Evolutionary conservation across 768 basidiomycete genomes (phyloP).

Genomic region (Daedaleopsis sinensis): DNA sequence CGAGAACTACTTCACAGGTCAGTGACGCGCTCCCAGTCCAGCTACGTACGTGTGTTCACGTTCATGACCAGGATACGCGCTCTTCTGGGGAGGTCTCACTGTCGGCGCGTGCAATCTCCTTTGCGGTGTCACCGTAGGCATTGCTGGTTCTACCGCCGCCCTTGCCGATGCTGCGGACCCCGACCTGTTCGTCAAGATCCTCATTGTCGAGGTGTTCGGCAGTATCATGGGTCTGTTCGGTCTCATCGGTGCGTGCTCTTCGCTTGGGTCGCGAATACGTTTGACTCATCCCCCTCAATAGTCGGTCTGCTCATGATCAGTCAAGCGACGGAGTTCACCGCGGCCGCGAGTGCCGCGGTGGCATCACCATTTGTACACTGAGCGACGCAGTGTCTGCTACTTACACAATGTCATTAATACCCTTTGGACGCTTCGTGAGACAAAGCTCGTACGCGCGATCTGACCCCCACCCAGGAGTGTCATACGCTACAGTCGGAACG

Average conservation of each 20-base stretch:
- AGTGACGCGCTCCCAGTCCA: neutral
- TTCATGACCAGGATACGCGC: conserved; percentile 68
- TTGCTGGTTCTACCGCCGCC: conserved; percentile 95
- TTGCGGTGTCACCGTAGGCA: conserved; percentile 92
- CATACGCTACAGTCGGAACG: too few species aligned
- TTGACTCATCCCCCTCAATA: conserved; percentile 31
- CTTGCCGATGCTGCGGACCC: conserved; percentile 96
- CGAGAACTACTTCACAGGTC: conserved; percentile 92
- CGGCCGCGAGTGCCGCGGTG: conserved; percentile 34
- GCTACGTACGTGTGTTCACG: neutral
- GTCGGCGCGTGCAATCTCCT: conserved; percentile 94
- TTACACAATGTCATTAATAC: conserved; percentile 10
- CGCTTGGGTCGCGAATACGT: neutral
- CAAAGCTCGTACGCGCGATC: too few species aligned
- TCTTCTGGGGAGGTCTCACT: conserved; percentile 97
- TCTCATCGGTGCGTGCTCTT: conserved; percentile 71
- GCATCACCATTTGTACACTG: conserved; percentile 36
- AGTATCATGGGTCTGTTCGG: conserved; percentile 93
- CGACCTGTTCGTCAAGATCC: conserved; percentile 91
- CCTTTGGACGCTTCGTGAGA: conserved; percentile 3
- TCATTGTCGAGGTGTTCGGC: conserved; percentile 94
- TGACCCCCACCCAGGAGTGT: too few species aligned
- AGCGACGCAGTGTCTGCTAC: neutral
- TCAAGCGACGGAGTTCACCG: conserved; percentile 60
- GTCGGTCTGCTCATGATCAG: conserved; percentile 84